Evolutionary conservation across 1,284 basidiomycete genomes (phyloP).

Genomic region (Volvariella volvacea): DNA sequence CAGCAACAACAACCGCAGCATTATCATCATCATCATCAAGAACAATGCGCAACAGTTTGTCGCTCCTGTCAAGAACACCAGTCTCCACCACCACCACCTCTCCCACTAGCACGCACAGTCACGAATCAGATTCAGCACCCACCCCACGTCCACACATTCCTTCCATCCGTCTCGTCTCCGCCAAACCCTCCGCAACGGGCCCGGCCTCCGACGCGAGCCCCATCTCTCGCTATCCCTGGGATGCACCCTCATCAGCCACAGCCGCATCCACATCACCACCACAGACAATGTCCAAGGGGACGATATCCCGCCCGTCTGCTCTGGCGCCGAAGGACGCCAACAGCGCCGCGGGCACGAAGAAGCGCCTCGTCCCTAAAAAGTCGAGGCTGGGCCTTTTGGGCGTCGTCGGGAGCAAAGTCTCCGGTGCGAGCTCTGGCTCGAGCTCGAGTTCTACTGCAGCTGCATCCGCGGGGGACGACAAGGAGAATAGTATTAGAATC

Average conservation of each 20-base stretch:
- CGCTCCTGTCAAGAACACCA: too few relatives aligned
- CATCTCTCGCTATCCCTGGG: constrained; percentile 18
- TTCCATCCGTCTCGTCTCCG: constrained; percentile 61
- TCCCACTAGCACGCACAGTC: too few relatives aligned
- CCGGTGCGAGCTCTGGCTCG: too few relatives aligned
- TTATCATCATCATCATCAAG: too few relatives aligned
- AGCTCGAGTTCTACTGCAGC: too few relatives aligned
- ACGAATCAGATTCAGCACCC: not conserved
- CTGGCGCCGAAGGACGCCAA: constrained; percentile 13
- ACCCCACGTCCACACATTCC: constrained; percentile 25
- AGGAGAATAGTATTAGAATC: too few relatives aligned
- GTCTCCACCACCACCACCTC: too few relatives aligned
- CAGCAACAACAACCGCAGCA: too few relatives aligned
- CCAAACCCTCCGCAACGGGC: constrained; percentile 52
- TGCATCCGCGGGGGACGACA: too few relatives aligned
- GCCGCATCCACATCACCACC: constrained; percentile 16
- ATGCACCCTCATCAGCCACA: constrained; percentile 27
- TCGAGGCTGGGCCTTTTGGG: constrained; percentile 55
- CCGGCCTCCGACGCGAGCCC: constrained; percentile 29
- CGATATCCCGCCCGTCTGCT: constrained; percentile 21
- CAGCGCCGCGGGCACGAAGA: constrained; percentile 26
- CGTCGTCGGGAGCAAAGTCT: constrained; percentile 17
- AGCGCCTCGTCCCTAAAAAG: constrained; percentile 69
- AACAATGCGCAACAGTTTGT: too few relatives aligned
- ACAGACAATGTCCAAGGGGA: too few relatives aligned